These are phyloP conservation scores for Colletotrichum caudatum DNA, from an alignment of 2,329 filamentous ascomycete genomes.

Conservation along the genomic window DNA sequence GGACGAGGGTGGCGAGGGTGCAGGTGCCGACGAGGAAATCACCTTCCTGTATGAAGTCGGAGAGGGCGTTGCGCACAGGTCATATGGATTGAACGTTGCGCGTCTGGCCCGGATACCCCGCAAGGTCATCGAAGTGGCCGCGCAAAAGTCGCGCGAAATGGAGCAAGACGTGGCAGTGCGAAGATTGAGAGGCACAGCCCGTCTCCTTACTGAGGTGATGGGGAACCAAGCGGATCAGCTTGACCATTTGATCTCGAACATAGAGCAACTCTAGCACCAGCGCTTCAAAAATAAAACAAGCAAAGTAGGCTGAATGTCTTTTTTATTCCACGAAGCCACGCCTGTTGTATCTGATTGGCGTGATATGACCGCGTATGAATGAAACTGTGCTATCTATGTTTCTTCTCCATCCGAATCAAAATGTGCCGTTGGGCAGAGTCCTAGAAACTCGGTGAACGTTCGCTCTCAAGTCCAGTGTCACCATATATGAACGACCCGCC, in stretches of 20 bases:
- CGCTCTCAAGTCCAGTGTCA: neutral
- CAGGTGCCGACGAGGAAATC: conserved; percentile 76
- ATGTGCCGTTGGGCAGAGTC: neutral
- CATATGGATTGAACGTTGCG: conserved; percentile 95
- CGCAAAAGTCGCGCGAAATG: conserved; percentile 81
- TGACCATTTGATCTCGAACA: conserved; percentile 65
- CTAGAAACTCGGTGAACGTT: neutral
- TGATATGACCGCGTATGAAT: conserved; percentile 2
- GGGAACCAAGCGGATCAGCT: conserved; percentile 55
- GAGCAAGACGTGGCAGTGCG: conserved; percentile 78
- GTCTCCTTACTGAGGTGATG: conserved; percentile 58
- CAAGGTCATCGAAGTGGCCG: conserved; percentile 81
- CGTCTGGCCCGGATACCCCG: conserved; percentile 84
- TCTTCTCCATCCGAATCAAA: conserved; percentile 26
- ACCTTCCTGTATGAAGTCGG: conserved; percentile 95
- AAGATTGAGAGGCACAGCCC: conserved; percentile 65
- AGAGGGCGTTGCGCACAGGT: conserved; percentile 91
- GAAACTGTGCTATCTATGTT: conserved; percentile 22
- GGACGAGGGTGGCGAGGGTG: conserved; percentile 44
- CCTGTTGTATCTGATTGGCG: neutral
- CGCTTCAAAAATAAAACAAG: neutral
- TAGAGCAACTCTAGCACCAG: conserved; percentile 67
- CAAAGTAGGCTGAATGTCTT: conserved; percentile 18
- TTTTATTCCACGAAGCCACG: conserved; percentile 26
- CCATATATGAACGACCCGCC: neutral